Percentiles rank a stretch among this genome's conserved stretches.
Conservation (phyloP, 2,329 filamentous ascomycete species). For the Gnomoniopsis smithogilvyi region DNA sequence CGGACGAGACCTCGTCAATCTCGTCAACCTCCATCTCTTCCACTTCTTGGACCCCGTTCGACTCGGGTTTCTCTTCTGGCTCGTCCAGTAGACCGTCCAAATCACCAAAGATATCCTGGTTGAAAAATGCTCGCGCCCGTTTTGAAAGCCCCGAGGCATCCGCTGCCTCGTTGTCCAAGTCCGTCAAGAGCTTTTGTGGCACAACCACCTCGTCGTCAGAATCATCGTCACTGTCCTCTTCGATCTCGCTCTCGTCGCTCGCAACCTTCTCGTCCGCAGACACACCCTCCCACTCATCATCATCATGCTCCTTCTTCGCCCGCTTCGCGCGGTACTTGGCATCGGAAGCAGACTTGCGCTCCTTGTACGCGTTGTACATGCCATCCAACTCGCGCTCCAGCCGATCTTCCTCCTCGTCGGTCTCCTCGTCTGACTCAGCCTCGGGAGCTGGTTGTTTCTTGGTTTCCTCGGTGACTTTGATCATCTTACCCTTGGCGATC, state of each 20-base stretch:
- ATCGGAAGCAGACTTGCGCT: constrained; percentile 74
- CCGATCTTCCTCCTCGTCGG: constrained; percentile 75
- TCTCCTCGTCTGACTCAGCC: constrained; percentile 56
- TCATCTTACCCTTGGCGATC: constrained; percentile 78
- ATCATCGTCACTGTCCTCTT: constrained; percentile 62
- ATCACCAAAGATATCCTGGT: constrained; percentile 89
- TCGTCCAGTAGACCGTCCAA: constrained; percentile 66
- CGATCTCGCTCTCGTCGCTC: constrained; percentile 55
- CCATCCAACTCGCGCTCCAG: constrained; percentile 82
- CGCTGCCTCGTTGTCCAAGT: constrained; percentile 53
- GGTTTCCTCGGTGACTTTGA: constrained; percentile 55
- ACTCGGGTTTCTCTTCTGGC: constrained; percentile 29
- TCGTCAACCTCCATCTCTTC: constrained; percentile 37
- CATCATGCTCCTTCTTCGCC: constrained; percentile 73
- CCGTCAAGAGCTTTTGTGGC: constrained; percentile 47
- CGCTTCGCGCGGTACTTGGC: constrained; percentile 91
- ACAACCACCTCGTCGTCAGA: constrained; percentile 47
- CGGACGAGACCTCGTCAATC: constrained; percentile 26
- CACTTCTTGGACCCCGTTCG: constrained; percentile 34
- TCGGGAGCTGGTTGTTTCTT: constrained; percentile 59
- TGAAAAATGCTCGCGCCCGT: constrained; percentile 84
- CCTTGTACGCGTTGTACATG: constrained; percentile 84
- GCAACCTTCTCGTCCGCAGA: constrained; percentile 61
- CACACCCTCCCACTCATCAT: constrained; percentile 91
- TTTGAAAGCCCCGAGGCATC: constrained; percentile 68